Evolutionary conservation across 345 rosid species (phyloP).

Genomic region (Lepidium sativum): DNA sequence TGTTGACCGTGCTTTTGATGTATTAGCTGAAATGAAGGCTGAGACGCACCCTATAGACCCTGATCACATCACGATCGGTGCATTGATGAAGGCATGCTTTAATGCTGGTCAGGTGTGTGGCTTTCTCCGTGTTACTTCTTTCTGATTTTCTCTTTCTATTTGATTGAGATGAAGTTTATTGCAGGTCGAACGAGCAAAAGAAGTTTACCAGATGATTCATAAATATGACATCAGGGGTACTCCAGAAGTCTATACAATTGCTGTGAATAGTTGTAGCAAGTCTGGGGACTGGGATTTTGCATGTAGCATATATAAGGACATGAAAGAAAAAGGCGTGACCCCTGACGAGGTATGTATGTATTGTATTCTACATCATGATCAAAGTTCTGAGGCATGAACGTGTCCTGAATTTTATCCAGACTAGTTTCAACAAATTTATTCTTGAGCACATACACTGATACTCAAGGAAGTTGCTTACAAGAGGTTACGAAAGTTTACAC

Average conservation of each 20-base stretch:
- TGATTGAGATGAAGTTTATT: constrained; percentile 18
- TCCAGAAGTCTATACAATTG: constrained; percentile 90
- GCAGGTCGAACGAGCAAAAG: constrained; percentile 72
- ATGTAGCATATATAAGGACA: constrained; percentile 52
- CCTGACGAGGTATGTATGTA: constrained; percentile 70
- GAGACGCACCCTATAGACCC: constrained; percentile 92
- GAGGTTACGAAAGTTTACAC: background rate
- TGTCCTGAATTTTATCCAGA: background rate
- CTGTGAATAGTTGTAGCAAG: constrained; percentile 71
- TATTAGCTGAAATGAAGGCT: constrained; percentile 83
- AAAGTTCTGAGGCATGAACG: background rate
- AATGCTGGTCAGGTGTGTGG: constrained; percentile 74
- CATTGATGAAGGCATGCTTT: constrained; percentile 82
- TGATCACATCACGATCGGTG: constrained; percentile 85
- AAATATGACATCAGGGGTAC: constrained; percentile 71
- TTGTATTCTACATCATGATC: background rate
- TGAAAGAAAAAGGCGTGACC: constrained; percentile 59
- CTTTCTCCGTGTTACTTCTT: constrained; percentile 4
- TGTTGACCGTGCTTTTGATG: constrained; percentile 97
- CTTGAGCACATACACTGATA: background rate
- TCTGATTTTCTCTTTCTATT: background rate
- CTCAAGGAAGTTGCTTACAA: background rate
- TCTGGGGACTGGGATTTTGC: constrained; percentile 91
- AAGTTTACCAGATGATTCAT: constrained; percentile 74
- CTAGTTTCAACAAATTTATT: background rate